Evolutionary conservation across 2,329 filamentous ascomycete genomes (phyloP).

Genomic region (Fusarium robinianum): DNA sequence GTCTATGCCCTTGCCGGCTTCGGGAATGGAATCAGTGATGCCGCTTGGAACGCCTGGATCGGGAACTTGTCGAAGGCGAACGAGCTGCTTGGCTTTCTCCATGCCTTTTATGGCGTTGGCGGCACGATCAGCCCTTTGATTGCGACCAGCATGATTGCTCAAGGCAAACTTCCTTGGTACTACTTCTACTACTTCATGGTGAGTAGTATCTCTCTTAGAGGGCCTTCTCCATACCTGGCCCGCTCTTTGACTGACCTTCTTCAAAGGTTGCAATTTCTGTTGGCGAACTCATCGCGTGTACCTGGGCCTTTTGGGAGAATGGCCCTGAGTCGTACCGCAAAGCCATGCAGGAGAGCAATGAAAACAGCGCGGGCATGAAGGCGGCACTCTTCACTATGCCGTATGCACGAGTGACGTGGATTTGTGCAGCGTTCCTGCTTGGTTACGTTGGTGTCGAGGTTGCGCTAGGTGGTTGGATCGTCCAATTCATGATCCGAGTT

Average conservation of each 20-base stretch:
- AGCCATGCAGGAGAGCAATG: conserved; percentile 38
- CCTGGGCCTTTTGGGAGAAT: conserved; percentile 64
- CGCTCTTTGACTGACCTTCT: conserved; percentile 36
- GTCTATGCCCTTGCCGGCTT: conserved; percentile 70
- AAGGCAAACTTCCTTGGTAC: conserved; percentile 66
- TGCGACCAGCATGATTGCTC: conserved; percentile 71
- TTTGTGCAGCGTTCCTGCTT: conserved; percentile 73
- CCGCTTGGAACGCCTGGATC: conserved; percentile 59
- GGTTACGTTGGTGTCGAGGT: conserved; percentile 79
- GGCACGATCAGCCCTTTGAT: conserved; percentile 71
- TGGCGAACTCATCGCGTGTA: conserved; percentile 42
- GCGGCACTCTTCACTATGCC: conserved; percentile 47
- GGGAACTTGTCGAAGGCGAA: conserved; percentile 73
- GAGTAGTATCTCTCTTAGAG: conserved; percentile 37
- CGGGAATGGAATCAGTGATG: conserved; percentile 68
- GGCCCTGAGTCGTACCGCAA: conserved; percentile 59
- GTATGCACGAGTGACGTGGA: conserved; percentile 63
- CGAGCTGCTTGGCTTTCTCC: conserved; percentile 69
- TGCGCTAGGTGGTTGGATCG: conserved; percentile 79
- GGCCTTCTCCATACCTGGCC: conserved; percentile 60
- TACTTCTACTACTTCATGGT: conserved; percentile 78
- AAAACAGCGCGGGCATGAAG: conserved; percentile 27
- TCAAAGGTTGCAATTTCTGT: conserved; percentile 19
- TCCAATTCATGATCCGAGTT: conserved; percentile 80
- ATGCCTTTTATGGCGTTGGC: conserved; percentile 70